Evolutionary conservation across 768 basidiomycete species (phyloP), one percentile per base, ranked within the genome.

Genomic region (Mycena galopus): DNA sequence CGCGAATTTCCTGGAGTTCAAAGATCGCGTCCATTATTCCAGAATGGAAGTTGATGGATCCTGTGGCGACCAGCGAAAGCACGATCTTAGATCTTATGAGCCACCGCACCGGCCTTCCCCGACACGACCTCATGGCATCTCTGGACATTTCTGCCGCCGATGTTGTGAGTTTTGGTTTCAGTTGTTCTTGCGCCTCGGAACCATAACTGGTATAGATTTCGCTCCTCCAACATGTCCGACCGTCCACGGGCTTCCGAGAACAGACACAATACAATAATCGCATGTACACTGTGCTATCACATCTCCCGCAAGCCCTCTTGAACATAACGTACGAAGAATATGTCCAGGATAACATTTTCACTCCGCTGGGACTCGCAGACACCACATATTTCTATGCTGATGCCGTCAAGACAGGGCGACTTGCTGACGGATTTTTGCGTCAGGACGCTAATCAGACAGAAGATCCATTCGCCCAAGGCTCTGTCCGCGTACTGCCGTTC

Each of bases 341-440:
- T 63, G 78, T 82, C 50, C 77, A 77, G 61, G 74, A 78, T 4
- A 73, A 78, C 57, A 80, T 82, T 12, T 76, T 82, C 32, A 75
- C 73, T 12, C 78, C 77, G 0, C 73, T 82, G 5, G 78, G 79
- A 1, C 65, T 81, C 75, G 77, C 74, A 11, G 71, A 74, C 2
- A 78, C 81, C 5, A 81, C 80, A 0, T 81, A 79, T 66, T 80
- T 78, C 4, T 78, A 74, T 21, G 71, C 76, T n/a, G 63, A 76
- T 8, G 80, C 81, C 9, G 74, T 76, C 29, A 67, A 73, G 47
- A 78, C 68, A 14, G 81, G 81, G 29, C 70, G 76, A 8, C 75
- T 80, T 9, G 79, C 79, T 0, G 77, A 80, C 37, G 75, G 77
- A 0, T 76, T 81, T 66, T 61, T 47, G 3, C 72, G 80, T 33